A percentile compares a stretch with the other conserved stretches of the same genome.
These are phyloP conservation scores for Sugiyamaella grinbergsii DNA, from an alignment of 1,139 yeast species.

Conservation along the genomic window DNA sequence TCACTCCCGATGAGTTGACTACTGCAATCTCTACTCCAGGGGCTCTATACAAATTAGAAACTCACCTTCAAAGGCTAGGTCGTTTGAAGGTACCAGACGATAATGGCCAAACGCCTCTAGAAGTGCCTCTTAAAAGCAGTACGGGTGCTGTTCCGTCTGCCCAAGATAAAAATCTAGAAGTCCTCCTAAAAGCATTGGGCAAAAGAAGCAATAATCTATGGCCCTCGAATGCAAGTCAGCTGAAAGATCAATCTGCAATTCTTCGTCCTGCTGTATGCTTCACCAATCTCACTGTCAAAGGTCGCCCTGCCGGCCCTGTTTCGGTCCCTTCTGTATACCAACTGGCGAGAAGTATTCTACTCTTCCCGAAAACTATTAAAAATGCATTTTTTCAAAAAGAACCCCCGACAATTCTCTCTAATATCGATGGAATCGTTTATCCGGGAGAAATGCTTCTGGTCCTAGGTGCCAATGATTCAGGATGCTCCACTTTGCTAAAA, in stretches of 20 bases:
- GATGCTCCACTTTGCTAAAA: constrained; percentile 61
- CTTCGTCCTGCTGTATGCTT: constrained; percentile 4
- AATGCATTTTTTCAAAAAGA: constrained; percentile 35
- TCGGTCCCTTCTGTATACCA: constrained; percentile 53
- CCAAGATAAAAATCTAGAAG: constrained; percentile 5
- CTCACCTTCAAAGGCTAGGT: constrained; percentile 9
- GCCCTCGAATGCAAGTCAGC: constrained; percentile 7
- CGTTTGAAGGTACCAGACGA: neutral
- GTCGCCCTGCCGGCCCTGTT: constrained; percentile 46
- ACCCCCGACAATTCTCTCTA: constrained; percentile 46
- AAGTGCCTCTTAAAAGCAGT: too few relatives aligned
- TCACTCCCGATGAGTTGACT: neutral
- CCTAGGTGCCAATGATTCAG: constrained; percentile 68
- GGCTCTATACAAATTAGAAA: constrained; percentile 3
- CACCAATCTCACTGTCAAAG: constrained; percentile 14
- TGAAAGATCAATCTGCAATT: neutral
- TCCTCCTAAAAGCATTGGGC: constrained; percentile 12
- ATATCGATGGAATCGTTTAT: constrained; percentile 46
- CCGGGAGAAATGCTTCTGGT: constrained; percentile 65
- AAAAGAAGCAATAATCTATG: neutral
- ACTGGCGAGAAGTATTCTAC: constrained; percentile 41
- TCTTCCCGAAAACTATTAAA: constrained; percentile 37
- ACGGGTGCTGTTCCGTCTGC: too few relatives aligned
- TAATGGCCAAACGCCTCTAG: too few relatives aligned
- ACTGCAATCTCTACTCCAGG: constrained; percentile 3